phyloP scores from a whole-genome alignment of 2,329 filamentous ascomycete species.

The Drechslerella coelobrocha region DNA sequence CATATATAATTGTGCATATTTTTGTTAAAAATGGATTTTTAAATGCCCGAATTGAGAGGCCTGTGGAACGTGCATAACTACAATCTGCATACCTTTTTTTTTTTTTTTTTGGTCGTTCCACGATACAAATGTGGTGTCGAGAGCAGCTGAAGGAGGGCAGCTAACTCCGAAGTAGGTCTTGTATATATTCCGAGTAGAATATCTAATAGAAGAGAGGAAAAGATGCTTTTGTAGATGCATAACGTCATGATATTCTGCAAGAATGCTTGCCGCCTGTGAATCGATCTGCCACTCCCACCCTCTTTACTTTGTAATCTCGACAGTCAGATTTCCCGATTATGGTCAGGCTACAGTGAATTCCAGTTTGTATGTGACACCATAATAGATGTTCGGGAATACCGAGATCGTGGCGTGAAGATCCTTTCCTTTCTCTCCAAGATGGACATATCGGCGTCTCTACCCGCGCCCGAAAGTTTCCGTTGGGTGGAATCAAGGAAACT shows the following conservation, averaged over 20 bases:
- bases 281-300: no score
- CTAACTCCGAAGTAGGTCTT: no score
- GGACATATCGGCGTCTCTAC: neutral
- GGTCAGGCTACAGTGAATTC: neutral
- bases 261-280: neutral
- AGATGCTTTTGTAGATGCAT: neutral
- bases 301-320: no score
- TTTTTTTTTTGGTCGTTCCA: no score
- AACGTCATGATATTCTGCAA: constrained; percentile 1
- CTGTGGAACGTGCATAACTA: neutral
- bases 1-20: constrained; percentile 2
- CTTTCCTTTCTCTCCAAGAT: neutral
- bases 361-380: neutral
- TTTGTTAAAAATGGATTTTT: neutral
- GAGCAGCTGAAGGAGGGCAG: no score
- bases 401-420: neutral
- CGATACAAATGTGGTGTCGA: no score
- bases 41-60: neutral
- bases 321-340: neutral
- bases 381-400: neutral
- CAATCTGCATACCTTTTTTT: no score
- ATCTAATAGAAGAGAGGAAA: neutral
- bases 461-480: neutral
- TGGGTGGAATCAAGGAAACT: neutral
- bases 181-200: neutral